Percentiles rank a stretch among this genome's conserved stretches.
Conservation (phyloP, 176 grass and related monocot genomes). For the Oryza officinalis region DNA sequence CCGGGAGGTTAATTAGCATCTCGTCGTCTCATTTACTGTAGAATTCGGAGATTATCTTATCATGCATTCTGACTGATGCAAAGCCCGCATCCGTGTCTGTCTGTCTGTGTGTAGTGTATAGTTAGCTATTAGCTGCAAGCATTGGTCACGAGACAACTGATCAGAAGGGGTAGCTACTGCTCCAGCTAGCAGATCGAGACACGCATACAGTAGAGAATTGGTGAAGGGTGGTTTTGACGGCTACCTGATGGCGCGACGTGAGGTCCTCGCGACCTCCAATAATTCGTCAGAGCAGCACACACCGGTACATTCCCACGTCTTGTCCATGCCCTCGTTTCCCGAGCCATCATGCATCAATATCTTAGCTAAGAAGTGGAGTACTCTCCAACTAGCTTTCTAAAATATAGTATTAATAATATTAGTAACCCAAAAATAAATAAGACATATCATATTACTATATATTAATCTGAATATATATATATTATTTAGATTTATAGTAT, state of each 20-base stretch:
- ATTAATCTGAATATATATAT: no score
- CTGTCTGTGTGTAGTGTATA: not conserved
- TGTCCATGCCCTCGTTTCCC: constrained; percentile 15
- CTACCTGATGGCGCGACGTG: constrained; percentile 25
- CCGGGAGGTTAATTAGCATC: no score
- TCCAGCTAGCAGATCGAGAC: not conserved
- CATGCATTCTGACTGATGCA: not conserved
- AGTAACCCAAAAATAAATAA: no score
- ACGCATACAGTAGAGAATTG: not conserved
- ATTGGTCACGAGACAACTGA: not conserved
- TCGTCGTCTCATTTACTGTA: no score
- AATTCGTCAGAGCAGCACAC: constrained; percentile 26
- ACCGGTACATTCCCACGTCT: constrained; percentile 45
- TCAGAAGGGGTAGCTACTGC: not conserved
- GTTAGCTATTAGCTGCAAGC: not conserved
- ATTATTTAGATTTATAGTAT: no score
- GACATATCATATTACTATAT: no score
- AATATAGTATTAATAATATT: no score
- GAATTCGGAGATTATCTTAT: no score
- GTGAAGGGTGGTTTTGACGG: constrained; percentile 17
- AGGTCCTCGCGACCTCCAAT: constrained; percentile 28
- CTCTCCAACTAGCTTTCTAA: no score
- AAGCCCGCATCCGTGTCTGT: no score
- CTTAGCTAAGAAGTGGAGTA: no score
- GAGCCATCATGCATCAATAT: not conserved